Evolutionary conservation across 306 rosid species (phyloP).

Genomic region (Acacia confusa): DNA sequence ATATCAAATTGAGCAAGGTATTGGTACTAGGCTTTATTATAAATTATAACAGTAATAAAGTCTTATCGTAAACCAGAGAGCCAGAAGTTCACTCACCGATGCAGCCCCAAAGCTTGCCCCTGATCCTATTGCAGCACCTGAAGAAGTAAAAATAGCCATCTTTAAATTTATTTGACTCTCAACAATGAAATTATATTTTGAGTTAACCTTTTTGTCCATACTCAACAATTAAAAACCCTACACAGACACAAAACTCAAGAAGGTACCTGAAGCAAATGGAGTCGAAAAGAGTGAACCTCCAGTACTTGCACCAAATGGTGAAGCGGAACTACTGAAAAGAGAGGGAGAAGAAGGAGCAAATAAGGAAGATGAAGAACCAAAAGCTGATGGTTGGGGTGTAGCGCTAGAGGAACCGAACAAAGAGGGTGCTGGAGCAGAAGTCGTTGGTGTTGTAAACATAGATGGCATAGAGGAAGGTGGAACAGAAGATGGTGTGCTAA

Average conservation of each 20-base stretch:
- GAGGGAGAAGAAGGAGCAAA: slow-evolving; percentile 69
- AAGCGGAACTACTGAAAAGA: slow-evolving; percentile 51
- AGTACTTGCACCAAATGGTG: slow-evolving; percentile 55
- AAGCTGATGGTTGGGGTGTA: slow-evolving; percentile 60
- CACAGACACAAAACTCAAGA: slow-evolving; percentile 21
- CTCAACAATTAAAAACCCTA: slow-evolving; percentile 12
- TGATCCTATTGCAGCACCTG: slow-evolving; percentile 79
- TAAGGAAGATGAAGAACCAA: slow-evolving; percentile 61
- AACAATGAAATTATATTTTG: slow-evolving; percentile 20
- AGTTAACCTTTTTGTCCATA: slow-evolving; percentile 19
- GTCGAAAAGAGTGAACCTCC: slow-evolving; percentile 71
- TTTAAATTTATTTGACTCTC: background rate
- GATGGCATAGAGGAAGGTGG: slow-evolving; percentile 61
- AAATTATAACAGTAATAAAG: background rate
- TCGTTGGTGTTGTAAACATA: slow-evolving; percentile 69
- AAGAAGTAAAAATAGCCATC: background rate
- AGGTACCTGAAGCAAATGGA: slow-evolving; percentile 80
- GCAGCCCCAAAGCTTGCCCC: slow-evolving; percentile 88
- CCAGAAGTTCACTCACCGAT: slow-evolving; percentile 53
- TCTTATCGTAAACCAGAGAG: slow-evolving; percentile 13
- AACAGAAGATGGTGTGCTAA: slow-evolving; percentile 67
- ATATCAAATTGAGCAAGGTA: background rate
- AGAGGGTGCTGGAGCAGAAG: slow-evolving; percentile 63
- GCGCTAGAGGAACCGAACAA: slow-evolving; percentile 65
- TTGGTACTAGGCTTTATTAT: background rate